Evolutionary conservation across 2,329 filamentous ascomycete species (phyloP).

Genomic region (Fusarium agapanthi): DNA sequence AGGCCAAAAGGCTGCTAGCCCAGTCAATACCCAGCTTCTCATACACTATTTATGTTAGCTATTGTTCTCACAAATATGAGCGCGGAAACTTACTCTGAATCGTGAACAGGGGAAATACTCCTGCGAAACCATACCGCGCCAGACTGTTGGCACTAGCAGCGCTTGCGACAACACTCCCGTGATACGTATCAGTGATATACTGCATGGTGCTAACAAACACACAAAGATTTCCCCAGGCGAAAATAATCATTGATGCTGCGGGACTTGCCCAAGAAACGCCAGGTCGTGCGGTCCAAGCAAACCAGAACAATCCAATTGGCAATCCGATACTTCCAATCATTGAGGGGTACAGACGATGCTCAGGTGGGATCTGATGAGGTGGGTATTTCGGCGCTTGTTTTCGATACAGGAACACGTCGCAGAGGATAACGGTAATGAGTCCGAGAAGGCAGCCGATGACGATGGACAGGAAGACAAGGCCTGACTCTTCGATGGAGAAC

Average conservation of each 20-base stretch:
- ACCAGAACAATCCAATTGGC: conserved; percentile 66
- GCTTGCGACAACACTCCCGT: conserved; percentile 63
- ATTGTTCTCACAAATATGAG: rapidly evolving
- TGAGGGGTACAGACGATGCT: conserved; percentile 66
- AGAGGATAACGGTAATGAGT: conserved; percentile 51
- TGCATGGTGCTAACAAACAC: conserved; percentile 63
- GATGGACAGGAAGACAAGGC: conserved; percentile 56
- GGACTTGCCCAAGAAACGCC: conserved; percentile 61
- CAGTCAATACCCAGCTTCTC: conserved; percentile 54
- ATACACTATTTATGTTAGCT: conserved; percentile 49
- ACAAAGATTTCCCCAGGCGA: conserved; percentile 68
- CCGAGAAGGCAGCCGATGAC: conserved; percentile 57
- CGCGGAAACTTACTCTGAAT: conserved; percentile 57
- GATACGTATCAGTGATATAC: conserved; percentile 66
- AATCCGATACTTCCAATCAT: conserved; percentile 66
- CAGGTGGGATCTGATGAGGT: conserved; percentile 55
- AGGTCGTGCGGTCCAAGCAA: conserved; percentile 62
- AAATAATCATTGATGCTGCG: conserved; percentile 61
- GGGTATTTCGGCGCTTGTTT: conserved; percentile 46
- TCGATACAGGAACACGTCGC: conserved; percentile 54
- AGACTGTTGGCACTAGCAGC: conserved; percentile 68
- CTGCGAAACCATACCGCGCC: conserved; percentile 63
- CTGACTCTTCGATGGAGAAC: conserved; percentile 54
- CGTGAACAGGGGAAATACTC: conserved; percentile 68
- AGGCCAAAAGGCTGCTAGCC: conserved; percentile 58